A percentile compares a stretch with the other conserved stretches of the same genome.
phyloP scores from a whole-genome alignment of 2,329 filamentous ascomycete genomes.

The Hypoxylon rubiginosum region DNA sequence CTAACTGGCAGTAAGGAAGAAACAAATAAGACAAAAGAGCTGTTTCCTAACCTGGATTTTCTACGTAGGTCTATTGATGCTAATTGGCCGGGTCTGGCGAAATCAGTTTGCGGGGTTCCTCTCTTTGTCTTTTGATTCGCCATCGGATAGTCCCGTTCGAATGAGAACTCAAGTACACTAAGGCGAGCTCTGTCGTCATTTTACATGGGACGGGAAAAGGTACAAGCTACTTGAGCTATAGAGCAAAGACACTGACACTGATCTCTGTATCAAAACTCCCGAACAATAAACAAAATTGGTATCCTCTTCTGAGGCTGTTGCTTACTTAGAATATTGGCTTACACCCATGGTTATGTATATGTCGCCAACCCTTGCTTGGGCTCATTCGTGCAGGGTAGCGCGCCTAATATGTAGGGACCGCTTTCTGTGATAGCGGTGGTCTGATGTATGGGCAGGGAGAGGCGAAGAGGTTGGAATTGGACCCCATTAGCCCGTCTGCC shows the following conservation, averaged over 20 bases:
- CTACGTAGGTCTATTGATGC: constrained; percentile 15
- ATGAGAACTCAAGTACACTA: neutral
- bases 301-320: neutral
- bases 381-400: neutral
- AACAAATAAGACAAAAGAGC: constrained; percentile 4
- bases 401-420: constrained; percentile 2
- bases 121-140: constrained; percentile 26
- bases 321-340: neutral
- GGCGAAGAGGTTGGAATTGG: neutral
- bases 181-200: constrained; percentile 32
- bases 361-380: neutral
- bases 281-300: neutral
- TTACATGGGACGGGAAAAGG: constrained; percentile 6
- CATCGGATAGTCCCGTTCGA: constrained; percentile 22
- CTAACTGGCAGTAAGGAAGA: neutral
- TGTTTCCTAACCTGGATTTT: constrained; percentile 36
- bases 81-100: constrained; percentile 31
- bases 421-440: neutral
- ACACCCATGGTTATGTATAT: neutral
- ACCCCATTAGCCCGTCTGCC: neutral
- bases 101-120: constrained; percentile 34
- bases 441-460: neutral
- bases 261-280: neutral
- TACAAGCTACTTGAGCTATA: neutral
- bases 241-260: neutral